Percentiles rank a stretch among this genome's conserved stretches.
These are phyloP conservation scores for Ceratorhiza oryzae-sativae DNA, from an alignment of 1,284 basidiomycete genomes.

Conservation along the genomic window DNA sequence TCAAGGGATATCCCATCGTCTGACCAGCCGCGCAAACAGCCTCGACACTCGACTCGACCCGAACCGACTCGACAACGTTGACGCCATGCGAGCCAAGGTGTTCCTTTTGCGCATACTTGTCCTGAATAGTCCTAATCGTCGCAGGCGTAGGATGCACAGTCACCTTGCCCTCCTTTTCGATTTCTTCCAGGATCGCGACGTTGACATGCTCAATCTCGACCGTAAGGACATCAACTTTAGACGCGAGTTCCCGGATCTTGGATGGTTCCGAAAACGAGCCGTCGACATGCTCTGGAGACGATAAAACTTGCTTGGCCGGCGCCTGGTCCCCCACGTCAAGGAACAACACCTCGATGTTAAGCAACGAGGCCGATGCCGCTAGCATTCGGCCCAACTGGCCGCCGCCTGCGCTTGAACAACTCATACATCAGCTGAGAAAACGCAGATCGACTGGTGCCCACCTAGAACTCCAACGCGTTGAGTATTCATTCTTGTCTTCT, in stretches of 20 bases:
- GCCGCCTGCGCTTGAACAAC: slow-evolving; percentile 69
- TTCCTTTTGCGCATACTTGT: slow-evolving; percentile 91
- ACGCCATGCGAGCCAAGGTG: slow-evolving; percentile 69
- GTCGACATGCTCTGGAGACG: slow-evolving; percentile 77
- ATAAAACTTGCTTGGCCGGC: slow-evolving; percentile 91
- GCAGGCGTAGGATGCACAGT: slow-evolving; percentile 84
- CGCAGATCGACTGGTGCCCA: neutral
- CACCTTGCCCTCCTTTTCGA: slow-evolving; percentile 62
- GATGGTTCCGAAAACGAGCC: slow-evolving; percentile 86
- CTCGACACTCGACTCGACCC: slow-evolving; percentile 63
- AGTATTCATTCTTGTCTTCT: slow-evolving; percentile 14
- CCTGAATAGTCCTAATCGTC: slow-evolving; percentile 91
- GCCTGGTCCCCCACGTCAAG: slow-evolving; percentile 82
- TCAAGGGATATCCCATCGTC: slow-evolving; percentile 83
- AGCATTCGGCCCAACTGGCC: slow-evolving; percentile 99
- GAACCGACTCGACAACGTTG: slow-evolving; percentile 77
- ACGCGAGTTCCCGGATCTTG: slow-evolving; percentile 83
- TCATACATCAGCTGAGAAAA: neutral
- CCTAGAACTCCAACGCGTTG: slow-evolving; percentile 32
- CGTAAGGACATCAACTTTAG: slow-evolving; percentile 87
- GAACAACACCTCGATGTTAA: slow-evolving; percentile 87
- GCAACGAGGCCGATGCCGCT: slow-evolving; percentile 85
- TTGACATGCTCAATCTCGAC: slow-evolving; percentile 99
- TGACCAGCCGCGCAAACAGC: slow-evolving; percentile 64
- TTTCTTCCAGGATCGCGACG: slow-evolving; percentile 73